Evolutionary conservation across 2,329 filamentous ascomycete species (phyloP).

Genomic region (Exophiala sideris): DNA sequence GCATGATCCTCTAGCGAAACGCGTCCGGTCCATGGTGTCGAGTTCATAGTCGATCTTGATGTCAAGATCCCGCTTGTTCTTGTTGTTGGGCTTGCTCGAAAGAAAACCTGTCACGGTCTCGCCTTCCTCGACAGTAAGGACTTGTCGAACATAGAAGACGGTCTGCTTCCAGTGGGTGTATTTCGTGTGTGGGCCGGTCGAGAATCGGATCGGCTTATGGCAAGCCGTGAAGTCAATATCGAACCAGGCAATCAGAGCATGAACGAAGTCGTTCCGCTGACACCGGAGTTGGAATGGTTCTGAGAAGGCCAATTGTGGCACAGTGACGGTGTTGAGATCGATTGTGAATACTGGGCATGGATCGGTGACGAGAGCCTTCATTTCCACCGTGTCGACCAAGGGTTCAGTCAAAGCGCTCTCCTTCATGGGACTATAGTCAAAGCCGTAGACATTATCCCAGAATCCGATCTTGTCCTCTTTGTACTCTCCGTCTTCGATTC

Average conservation of each 20-base stretch:
- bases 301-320: conserved; percentile 78
- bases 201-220: conserved; percentile 97
- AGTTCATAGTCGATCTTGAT: conserved; percentile 82
- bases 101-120: conserved; percentile 74
- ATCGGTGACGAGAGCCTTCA: conserved; percentile 95
- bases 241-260: conserved; percentile 97
- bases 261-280: conserved; percentile 89
- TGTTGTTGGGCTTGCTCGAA: conserved; percentile 81
- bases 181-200: conserved; percentile 94
- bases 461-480: conserved; percentile 99
- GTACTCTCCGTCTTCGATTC: conserved; percentile 98
- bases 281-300: conserved; percentile 71
- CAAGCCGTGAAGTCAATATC: conserved; percentile 98
- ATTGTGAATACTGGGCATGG: conserved; percentile 79
- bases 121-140: conserved; percentile 83
- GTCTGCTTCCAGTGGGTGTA: conserved; percentile 99
- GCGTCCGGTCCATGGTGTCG: conserved; percentile 68
- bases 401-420: conserved; percentile 90
- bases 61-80: conserved; percentile 93
- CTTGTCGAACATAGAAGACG: conserved; percentile 93
- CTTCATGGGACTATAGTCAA: conserved; percentile 94
- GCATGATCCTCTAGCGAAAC: conserved; percentile 66
- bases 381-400: conserved; percentile 93
- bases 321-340: conserved; percentile 86
- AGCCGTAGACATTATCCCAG: conserved; percentile 99